Evolutionary conservation across 2,329 filamentous ascomycete species (phyloP).

Genomic region (Claviceps pusilla): DNA sequence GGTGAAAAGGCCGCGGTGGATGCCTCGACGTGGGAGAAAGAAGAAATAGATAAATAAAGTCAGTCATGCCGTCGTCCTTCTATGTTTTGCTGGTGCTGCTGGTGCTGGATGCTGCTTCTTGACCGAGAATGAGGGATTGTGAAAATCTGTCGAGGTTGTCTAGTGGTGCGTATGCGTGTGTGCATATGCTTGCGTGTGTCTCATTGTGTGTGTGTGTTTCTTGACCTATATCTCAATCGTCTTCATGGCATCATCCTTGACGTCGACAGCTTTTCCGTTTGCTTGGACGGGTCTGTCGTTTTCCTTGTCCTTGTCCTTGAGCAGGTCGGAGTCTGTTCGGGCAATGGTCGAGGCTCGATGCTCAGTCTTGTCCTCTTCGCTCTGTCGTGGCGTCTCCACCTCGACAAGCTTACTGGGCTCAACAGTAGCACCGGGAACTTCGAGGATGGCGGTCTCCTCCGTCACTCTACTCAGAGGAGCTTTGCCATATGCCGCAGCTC

Average conservation of each 20-base stretch:
- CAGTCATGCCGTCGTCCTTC: constrained; percentile 12
- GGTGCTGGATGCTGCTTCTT: too few relatives aligned
- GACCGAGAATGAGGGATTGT: background rate
- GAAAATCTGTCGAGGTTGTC: background rate
- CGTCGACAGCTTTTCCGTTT: constrained; percentile 30
- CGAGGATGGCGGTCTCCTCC: constrained; percentile 43
- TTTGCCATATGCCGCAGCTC: constrained; percentile 49
- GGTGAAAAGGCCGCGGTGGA: background rate
- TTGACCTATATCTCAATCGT: constrained; percentile 41
- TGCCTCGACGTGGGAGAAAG: background rate
- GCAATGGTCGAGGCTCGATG: constrained; percentile 18
- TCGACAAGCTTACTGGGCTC: constrained; percentile 39
- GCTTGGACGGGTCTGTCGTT: constrained; percentile 22
- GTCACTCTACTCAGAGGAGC: constrained; percentile 61
- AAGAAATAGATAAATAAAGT: constrained; percentile 4
- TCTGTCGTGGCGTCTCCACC: constrained; percentile 37
- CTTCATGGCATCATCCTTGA: constrained; percentile 40
- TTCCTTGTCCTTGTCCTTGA: constrained; percentile 21
- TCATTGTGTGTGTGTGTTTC: too few relatives aligned
- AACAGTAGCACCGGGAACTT: constrained; percentile 22
- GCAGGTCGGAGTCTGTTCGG: constrained; percentile 19
- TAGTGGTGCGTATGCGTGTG: background rate
- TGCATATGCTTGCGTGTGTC: too few relatives aligned
- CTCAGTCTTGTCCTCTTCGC: constrained; percentile 23
- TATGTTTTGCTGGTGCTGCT: background rate